A percentile compares a stretch with the other conserved stretches of the same genome.
Evolutionary conservation across 1,139 yeast genomes (phyloP).

Genomic region (Pichia sp.): DNA sequence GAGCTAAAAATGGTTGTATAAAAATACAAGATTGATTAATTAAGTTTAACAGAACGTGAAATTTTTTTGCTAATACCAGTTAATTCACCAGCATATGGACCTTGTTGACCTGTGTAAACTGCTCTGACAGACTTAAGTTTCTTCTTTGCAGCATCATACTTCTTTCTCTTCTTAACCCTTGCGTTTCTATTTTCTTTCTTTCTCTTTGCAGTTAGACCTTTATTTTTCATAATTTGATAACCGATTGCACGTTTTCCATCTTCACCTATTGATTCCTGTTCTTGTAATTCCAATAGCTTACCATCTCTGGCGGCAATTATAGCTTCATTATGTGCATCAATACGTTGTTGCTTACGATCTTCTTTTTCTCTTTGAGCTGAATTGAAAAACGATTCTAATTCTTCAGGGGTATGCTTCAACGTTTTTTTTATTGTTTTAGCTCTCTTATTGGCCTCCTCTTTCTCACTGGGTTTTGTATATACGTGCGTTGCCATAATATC

Average conservation of each 20-base stretch:
- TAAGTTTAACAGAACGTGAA: conserved; percentile 77
- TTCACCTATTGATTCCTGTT: conserved; percentile 50
- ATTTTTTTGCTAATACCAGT: conserved; percentile 96
- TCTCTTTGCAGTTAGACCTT: conserved; percentile 89
- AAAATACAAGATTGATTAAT: conserved; percentile 20
- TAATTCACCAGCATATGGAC: conserved; percentile 89
- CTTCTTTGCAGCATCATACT: conserved; percentile 92
- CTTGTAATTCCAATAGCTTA: conserved; percentile 58
- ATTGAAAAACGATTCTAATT: conserved; percentile 44
- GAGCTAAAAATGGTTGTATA: not conserved
- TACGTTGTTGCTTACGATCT: conserved; percentile 47
- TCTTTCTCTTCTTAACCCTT: conserved; percentile 96
- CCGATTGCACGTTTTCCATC: conserved; percentile 93
- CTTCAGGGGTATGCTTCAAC: conserved; percentile 13
- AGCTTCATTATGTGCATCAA: conserved; percentile 64
- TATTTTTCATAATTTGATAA: conserved; percentile 88
- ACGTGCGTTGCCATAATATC: conserved; percentile 5
- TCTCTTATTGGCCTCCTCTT: not conserved
- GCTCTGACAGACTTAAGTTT: conserved; percentile 85
- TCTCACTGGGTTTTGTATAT: conserved; percentile 2
- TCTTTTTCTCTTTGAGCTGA: conserved; percentile 43
- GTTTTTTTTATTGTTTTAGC: not conserved
- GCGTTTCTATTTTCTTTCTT: conserved; percentile 92
- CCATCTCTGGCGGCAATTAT: conserved; percentile 82
- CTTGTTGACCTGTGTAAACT: conserved; percentile 71